Base-by-base conservation (phyloP, 1,284 basidiomycete species). In the Ustilago sp. region DNA sequence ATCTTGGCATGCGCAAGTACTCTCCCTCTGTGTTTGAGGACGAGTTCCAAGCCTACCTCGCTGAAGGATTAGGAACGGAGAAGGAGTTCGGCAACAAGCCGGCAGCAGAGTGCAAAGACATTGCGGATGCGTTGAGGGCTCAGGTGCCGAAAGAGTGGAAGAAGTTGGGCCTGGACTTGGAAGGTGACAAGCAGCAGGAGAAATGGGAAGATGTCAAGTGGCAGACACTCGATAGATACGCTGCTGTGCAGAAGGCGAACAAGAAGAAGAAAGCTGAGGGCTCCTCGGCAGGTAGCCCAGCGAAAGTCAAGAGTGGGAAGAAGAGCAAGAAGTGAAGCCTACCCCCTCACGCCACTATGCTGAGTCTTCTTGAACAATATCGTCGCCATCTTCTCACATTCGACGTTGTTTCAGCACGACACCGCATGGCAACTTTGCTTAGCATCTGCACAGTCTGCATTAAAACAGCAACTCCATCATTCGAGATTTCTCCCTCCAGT, bases 11-110 rank as follows among this genome's bases (percentile, higher is more conserved):
- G 72, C 72, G 83, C 45, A 80, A 82, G 34, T 85, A 85, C 66
- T 51, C 63, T 39, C 62, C 70, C 35, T 43, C 63, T 2, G 81
- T 85, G 38, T 84, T 69, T 47, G 63, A 68, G 32, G 83, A 85
- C 62, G 83, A 85, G 55, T 80, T 80, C 31, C 83, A 83, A 48
- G 83, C 83, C 1, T 85, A 85, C 59, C 62, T 85, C 15, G 79
- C 77, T n/a, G 70, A 80, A 28, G 74, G 75, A 0, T 52, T 76
- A 12, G 77, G 69, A 3, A 77, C 77, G 12, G 67, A 70, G 48
- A 61, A 72, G 34, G 80, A 81, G 51, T 81, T 81, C 38, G 80
- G 80, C 17, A 80, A 78, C 61, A 81, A 81, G 50, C 64, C 71
- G 12, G 75, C 77, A 2, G 57, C 55, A 7, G 71, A 73, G 23